A percentile compares a stretch with the other conserved stretches of the same genome.
Conservation (phyloP, 2,329 filamentous ascomycete species). For the Metarhizium album region DNA sequence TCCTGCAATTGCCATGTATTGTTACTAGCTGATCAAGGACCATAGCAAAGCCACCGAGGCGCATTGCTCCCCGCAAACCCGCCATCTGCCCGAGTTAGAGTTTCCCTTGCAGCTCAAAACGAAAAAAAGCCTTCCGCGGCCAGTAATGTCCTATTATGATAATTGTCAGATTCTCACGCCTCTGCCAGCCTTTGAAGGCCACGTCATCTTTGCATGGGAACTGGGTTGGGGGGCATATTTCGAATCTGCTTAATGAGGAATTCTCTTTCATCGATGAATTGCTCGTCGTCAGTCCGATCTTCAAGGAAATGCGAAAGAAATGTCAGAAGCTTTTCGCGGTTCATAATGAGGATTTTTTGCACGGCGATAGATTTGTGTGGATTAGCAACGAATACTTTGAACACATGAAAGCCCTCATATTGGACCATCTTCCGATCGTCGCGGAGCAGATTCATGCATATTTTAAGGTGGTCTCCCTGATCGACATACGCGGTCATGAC, state of each 20-base stretch:
- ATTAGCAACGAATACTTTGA: constrained; percentile 99
- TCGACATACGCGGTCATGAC: constrained; percentile 98
- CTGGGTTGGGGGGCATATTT: constrained; percentile 50
- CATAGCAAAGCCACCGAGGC: not conserved
- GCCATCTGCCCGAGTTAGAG: not conserved
- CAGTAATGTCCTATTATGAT: not conserved
- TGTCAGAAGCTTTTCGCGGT: constrained; percentile 77
- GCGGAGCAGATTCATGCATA: constrained; percentile 93
- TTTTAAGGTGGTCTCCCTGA: constrained; percentile 88
- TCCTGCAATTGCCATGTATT: not conserved
- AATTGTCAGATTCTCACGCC: not conserved
- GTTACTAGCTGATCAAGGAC: not conserved
- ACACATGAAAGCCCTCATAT: constrained; percentile 98
- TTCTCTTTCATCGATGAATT: constrained; percentile 96
- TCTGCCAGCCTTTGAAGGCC: not conserved
- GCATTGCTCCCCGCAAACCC: not conserved
- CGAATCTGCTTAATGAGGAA: constrained; percentile 92
- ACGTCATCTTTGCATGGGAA: constrained; percentile 36
- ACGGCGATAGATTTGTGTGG: constrained; percentile 96
- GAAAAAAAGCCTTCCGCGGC: not conserved
- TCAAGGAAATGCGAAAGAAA: constrained; percentile 90
- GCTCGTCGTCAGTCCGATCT: constrained; percentile 91
- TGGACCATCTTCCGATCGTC: constrained; percentile 99
- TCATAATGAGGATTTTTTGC: constrained; percentile 92
- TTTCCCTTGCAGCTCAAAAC: not conserved